Base-by-base conservation (phyloP, 805 yeast genomes). In the Cyberlindnera euphorbiae region DNA sequence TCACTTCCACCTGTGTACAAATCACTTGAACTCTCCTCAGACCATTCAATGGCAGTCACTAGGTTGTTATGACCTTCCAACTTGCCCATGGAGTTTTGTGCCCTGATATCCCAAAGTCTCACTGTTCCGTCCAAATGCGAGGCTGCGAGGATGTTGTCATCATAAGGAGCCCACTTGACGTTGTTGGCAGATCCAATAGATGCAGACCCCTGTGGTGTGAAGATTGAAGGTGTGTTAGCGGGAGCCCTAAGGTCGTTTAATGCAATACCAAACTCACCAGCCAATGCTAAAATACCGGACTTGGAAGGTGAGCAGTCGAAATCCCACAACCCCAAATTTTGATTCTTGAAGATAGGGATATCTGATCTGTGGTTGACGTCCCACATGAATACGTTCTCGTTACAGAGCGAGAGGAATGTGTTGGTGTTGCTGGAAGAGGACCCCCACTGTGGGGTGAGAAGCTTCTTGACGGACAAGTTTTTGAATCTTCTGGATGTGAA, bases 351-450 rank as follows among this genome's bases (percentile, higher is more conserved):
- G 9, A 75, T 56, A 4, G 94, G 94, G 15, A 62, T 50, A 53
- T 78, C 69, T 32, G 79, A 66, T 52, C 81, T 63, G 45, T 69
- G 67, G 10, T 79, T 58, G 40, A 71, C 55, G 47, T 88, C 88
- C 90, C 96, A 88, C 33, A 81, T 59, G 53, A 84, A 88, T 11
- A 89, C 46, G 39, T 80, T 75, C 41, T 82, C 80, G 39, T 77
- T 77, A 54, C 82, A 84, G 6, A 78, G 55, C 0, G 94, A 67
- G 19, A 82, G 58, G 36, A 87, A 57, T 8, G 35, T 33, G 13
- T 43, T 38, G 13, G 42, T 23, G 35, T 40, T 55, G 34, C n/a
- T n/a, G n/a, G n/a, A n/a, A n/a, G n/a, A n/a, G n/a, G 50, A 61
- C 49, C 26, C 54, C 55, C 53, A 47, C 50, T 35, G 50, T 34